Evolutionary conservation across 805 yeast species (phyloP), one percentile per base, ranked within the genome.

Genomic region (Diddensiella transvaalensis): DNA sequence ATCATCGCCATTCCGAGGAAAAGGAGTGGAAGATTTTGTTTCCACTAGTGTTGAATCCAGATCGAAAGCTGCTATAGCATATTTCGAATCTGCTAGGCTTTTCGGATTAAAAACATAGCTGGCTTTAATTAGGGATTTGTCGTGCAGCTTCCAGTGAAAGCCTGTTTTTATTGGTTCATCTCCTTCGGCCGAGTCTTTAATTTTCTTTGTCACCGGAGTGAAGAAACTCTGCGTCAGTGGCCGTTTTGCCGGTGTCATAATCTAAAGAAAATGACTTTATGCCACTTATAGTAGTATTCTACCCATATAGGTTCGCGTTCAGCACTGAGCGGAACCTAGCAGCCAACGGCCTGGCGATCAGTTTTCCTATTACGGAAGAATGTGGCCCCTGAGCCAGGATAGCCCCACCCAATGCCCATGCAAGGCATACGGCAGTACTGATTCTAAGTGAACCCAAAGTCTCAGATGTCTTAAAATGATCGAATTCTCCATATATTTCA

Each of bases 21-120:
- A 87, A 41, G 70, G 75, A 15, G 60, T 41, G 0, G 87, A 87
- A 0, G 86, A 75, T 60, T 78, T 82, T 0, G 96, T 82, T 13
- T 62, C 61, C 0, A 87, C 78, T 4, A 91, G 56, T 0, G 98
- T 91, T 5, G 79, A 83, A 68, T 91, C 99, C 44, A 91, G 70
- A 64, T 91, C 98, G 65, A 90, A 91, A 0, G 85, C 85, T 1
- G 87, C 87, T 1, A 85, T 58, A n/a, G 45, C 44, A 4, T 32
- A 33, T 26, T 22, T 42, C n/a, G 6, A 18, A 3, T 15, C 19
- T 19, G 17, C 46, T 29, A 29, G 10, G 10, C 11, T 10, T 46
- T 32, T 19, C 30, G 18, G 19, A 4, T 39, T 5, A n/a, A n/a
- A 15, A 13, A 13, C 8, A 29, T 45, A 47, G 13, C 22, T 39